Percentiles rank a stretch among this genome's conserved stretches.
These are phyloP conservation scores for Penicillium hesseltinei DNA, from an alignment of 2,329 filamentous ascomycete genomes.

Conservation along the genomic window DNA sequence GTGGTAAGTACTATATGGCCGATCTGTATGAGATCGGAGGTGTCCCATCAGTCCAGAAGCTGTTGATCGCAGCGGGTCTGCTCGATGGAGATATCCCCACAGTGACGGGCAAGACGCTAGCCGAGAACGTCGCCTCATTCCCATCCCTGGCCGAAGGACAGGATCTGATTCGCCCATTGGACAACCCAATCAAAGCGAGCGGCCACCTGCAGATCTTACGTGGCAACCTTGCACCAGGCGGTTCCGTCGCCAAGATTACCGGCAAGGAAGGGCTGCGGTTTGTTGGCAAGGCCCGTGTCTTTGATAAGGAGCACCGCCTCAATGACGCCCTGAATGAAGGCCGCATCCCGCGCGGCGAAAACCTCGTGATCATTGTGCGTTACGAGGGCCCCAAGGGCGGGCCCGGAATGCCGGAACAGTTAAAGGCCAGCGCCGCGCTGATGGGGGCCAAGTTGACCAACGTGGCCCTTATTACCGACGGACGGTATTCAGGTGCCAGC, in stretches of 20 bases:
- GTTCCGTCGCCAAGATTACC: constrained; percentile 93
- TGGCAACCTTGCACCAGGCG: constrained; percentile 83
- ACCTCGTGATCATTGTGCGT: constrained; percentile 83
- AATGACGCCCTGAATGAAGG: constrained; percentile 71
- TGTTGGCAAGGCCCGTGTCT: constrained; percentile 76
- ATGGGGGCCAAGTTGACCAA: constrained; percentile 89
- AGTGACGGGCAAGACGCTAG: constrained; percentile 79
- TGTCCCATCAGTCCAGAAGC: constrained; percentile 80
- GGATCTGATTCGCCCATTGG: constrained; percentile 75
- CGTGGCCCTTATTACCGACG: constrained; percentile 88
- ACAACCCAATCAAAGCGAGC: constrained; percentile 78
- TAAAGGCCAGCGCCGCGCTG: constrained; percentile 82
- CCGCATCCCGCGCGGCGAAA: constrained; percentile 70
- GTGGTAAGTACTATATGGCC: constrained; percentile 81
- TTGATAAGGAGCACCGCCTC: constrained; percentile 79
- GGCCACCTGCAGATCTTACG: constrained; percentile 86
- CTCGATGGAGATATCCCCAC: constrained; percentile 77
- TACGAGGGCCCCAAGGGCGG: constrained; percentile 94
- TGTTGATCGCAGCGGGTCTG: constrained; percentile 72
- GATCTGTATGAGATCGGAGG: constrained; percentile 85
- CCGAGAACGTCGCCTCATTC: constrained; percentile 74
- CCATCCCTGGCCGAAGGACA: constrained; percentile 76
- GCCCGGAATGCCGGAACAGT: constrained; percentile 93
- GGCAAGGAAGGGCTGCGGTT: constrained; percentile 88
- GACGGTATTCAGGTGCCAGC: constrained; percentile 80